A percentile compares a stretch with the other conserved stretches of the same genome.
Evolutionary conservation across 768 basidiomycete species (phyloP).

Genomic region (Pisolithus tinctorius): DNA sequence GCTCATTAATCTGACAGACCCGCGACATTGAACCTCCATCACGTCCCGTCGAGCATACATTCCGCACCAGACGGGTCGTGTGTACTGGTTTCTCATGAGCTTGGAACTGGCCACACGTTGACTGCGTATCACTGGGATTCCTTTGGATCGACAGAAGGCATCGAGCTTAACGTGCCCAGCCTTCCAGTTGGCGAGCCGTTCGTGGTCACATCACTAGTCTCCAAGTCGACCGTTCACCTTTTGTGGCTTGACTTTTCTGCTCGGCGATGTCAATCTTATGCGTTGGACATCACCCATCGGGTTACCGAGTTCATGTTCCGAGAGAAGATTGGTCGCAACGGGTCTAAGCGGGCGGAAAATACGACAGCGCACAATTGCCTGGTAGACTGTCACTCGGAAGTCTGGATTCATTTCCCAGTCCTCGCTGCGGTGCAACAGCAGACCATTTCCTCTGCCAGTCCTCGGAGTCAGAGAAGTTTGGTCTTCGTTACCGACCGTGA

Average conservation of each 20-base stretch:
- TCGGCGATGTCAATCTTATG: constrained; percentile 32
- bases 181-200: constrained; percentile 15
- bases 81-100: constrained; percentile 26
- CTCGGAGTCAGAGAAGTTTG: constrained; percentile 25
- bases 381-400: constrained; percentile 43
- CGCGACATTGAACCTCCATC: constrained; percentile 31
- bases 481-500: constrained; percentile 34
- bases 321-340: constrained; percentile 27
- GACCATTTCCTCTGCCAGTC: constrained; percentile 27
- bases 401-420: constrained; percentile 52
- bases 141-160: constrained; percentile 42
- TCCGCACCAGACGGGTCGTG: constrained; percentile 47
- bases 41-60: constrained; percentile 24
- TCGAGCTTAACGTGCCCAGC: constrained; percentile 24
- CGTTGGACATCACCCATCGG: constrained; percentile 43
- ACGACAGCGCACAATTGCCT: constrained; percentile 37
- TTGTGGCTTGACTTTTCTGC: constrained; percentile 29
- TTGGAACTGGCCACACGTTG: constrained; percentile 12
- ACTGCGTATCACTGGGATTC: constrained; percentile 45
- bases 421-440: constrained; percentile 38
- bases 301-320: constrained; percentile 48
- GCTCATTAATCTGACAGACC: constrained; percentile 25
- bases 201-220: constrained; percentile 37
- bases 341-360: constrained; percentile 3
- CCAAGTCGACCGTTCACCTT: constrained; percentile 34